Base-by-base conservation (phyloP, 768 basidiomycete genomes). In the Tulasnella sp. region DNA sequence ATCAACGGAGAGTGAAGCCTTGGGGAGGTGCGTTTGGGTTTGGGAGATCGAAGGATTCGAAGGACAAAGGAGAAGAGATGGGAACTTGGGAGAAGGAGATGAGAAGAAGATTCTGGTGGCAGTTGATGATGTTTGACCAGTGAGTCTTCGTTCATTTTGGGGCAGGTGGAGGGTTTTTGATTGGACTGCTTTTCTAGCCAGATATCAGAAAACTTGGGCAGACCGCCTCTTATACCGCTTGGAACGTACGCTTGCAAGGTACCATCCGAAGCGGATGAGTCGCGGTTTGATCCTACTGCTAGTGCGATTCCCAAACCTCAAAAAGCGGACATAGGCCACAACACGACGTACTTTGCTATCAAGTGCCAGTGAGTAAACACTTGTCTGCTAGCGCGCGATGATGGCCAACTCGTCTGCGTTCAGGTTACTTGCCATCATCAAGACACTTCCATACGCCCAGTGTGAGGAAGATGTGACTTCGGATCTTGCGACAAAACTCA, bases 101-200 rank as follows among this genome's bases (percentile, higher is more conserved):
- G 75, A 86, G 91, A 78, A 85, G 90, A 80, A 85, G 91, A 82
- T 84, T 93, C 7, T 94, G 94, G 93, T 95, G 94, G 94, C 92
- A 93, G 77, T 88, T 94, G 14, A 89, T 91, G 84, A 93, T 90
- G 85, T 94, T 91, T 84, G 94, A 95, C 84, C 84, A 92, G 94
- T 94, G 84, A 83, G 93, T 89, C 14, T 24, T 50, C 7, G 8
- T 18, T 54, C n/a, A 44, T 44, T 44, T 44, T 8, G 3, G 44
- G 44, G 8, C 44, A 8, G 11, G 48, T 11, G 18, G 16, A 9
- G 44, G 44, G 44, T 9, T 44, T 44, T 8, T n/a, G 34, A n/a
- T 16, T 22, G 46, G 50, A 44, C 50, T 22, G 46, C 44, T 77
- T 44, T 6, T 44, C 14, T 83, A 95, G 94, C 81, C 93, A 93